Evolutionary conservation across 1,139 yeast genomes (phyloP).

Genomic region (Diutina neorugosa): DNA sequence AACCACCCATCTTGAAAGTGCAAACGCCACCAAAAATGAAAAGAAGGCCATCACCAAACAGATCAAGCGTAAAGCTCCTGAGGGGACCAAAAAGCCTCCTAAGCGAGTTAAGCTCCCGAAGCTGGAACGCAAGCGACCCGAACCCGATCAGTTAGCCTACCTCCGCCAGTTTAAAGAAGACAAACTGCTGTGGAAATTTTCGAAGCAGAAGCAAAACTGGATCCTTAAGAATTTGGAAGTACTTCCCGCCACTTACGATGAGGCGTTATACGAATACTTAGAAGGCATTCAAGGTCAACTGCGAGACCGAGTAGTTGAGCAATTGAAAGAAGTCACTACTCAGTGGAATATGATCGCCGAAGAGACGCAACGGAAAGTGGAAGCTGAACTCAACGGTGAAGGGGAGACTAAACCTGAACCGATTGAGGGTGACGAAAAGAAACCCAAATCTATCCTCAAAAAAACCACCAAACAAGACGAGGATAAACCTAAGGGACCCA

Average conservation of each 20-base stretch:
- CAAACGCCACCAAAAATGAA: constrained; percentile 31
- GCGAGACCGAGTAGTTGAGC: constrained; percentile 42
- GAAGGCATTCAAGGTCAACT: constrained; percentile 69
- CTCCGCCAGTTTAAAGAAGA: constrained; percentile 54
- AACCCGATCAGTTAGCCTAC: constrained; percentile 70
- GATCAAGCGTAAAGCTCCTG: constrained; percentile 12
- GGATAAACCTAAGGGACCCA: not conserved
- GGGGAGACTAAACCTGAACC: constrained; percentile 2
- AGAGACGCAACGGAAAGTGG: not conserved
- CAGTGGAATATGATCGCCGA: constrained; percentile 40
- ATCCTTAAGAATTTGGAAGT: constrained; percentile 52
- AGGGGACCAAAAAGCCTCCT: constrained; percentile 40
- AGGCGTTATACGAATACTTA: constrained; percentile 44
- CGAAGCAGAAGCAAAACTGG: constrained; percentile 94
- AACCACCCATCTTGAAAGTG: constrained; percentile 32
- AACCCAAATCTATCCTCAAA: not conserved
- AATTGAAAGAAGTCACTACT: constrained; percentile 33
- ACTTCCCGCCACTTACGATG: constrained; percentile 46
- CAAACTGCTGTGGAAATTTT: constrained; percentile 71
- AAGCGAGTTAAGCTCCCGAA: constrained; percentile 71
- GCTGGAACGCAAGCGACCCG: constrained; percentile 60
- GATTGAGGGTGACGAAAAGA: constrained; percentile 3
- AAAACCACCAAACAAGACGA: not conserved
- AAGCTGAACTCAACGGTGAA: constrained; percentile 1
- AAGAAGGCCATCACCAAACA: constrained; percentile 30